Evolutionary conservation across 176 grass and related monocot genomes (phyloP).

Genomic region (Cymbopogon citratus): DNA sequence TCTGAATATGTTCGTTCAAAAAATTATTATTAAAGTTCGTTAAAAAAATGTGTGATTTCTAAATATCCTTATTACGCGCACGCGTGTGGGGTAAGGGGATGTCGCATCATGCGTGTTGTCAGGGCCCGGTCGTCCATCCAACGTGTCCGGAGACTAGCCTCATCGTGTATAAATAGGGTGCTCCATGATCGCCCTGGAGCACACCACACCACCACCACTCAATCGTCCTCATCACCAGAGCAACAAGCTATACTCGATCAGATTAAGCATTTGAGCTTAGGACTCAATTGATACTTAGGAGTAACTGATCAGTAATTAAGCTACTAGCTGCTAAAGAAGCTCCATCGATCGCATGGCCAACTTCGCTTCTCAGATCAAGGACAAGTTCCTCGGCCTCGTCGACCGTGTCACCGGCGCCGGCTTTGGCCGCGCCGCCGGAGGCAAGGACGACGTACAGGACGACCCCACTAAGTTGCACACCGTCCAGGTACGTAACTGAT

Average conservation of each 20-base stretch:
- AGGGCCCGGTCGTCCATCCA: not conserved
- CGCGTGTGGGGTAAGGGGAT: too few relatives aligned
- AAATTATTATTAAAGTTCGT: too few relatives aligned
- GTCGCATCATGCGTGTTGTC: not conserved
- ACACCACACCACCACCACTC: not conserved
- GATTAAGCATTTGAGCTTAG: not conserved
- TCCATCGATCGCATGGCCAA: constrained; percentile 18
- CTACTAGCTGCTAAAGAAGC: not conserved
- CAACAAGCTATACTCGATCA: not conserved
- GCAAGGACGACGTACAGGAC: not conserved
- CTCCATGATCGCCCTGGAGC: not conserved
- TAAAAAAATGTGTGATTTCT: too few relatives aligned
- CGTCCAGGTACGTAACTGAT: constrained; percentile 17
- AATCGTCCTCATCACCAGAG: not conserved
- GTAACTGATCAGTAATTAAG: too few relatives aligned
- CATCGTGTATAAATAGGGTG: constrained; percentile 14
- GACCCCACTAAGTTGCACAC: not conserved
- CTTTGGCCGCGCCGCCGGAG: not conserved
- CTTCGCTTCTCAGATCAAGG: constrained; percentile 38
- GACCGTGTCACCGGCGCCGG: constrained; percentile 28
- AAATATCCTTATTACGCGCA: not conserved
- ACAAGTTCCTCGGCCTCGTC: constrained; percentile 16
- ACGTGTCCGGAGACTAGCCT: not conserved
- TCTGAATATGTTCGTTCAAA: too few relatives aligned
- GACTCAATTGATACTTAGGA: not conserved